These are phyloP conservation scores for Alternaria incomplexa DNA, from an alignment of 2,329 filamentous ascomycete genomes.

Conservation along the genomic window DNA sequence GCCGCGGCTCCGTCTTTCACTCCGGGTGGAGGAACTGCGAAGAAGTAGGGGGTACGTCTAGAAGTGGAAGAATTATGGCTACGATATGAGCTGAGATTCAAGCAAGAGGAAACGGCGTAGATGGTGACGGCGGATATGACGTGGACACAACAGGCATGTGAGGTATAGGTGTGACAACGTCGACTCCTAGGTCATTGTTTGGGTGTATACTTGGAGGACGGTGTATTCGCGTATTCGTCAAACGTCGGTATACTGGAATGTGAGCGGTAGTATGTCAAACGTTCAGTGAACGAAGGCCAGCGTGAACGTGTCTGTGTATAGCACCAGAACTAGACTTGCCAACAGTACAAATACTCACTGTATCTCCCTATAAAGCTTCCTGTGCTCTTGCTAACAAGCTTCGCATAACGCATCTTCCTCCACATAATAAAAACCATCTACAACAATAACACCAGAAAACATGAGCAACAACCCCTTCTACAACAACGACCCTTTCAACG, in stretches of 20 bases:
- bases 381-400: neutral
- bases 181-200: neutral
- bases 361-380: neutral
- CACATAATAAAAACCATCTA: neutral
- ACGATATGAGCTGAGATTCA: neutral
- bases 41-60: neutral
- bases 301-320: neutral
- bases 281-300: neutral
- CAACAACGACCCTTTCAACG: neutral
- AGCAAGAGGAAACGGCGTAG: neutral
- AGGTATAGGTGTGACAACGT: neutral
- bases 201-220: too few species aligned
- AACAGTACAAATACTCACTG: neutral
- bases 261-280: neutral
- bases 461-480: neutral
- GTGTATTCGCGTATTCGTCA: neutral
- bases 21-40: neutral
- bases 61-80: neutral
- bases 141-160: neutral
- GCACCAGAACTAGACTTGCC: neutral
- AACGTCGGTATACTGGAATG: neutral
- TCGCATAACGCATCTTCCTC: neutral
- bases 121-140: neutral
- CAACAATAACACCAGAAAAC: neutral
- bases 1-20: neutral